Conservation (phyloP, 1,139 yeast species). For the Sugiyamaella novakii region DNA sequence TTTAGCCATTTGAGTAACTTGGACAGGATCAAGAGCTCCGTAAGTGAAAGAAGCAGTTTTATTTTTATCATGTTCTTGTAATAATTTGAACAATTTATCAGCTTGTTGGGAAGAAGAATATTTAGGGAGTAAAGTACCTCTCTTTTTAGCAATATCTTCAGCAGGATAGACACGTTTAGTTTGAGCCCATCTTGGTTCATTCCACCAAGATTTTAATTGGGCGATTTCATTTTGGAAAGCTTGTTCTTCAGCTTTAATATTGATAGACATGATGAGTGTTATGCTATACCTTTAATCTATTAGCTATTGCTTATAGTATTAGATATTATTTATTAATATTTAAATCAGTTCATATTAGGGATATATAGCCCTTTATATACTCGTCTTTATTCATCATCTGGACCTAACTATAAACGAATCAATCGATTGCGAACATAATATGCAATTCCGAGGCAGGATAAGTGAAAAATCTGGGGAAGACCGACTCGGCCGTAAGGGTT, state of each 20-base stretch:
- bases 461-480: slow-evolving; percentile 21
- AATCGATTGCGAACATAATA: not conserved
- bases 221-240: slow-evolving; percentile 69
- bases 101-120: slow-evolving; percentile 85
- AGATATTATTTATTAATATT: not conserved
- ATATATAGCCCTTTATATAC: slow-evolving; percentile 3
- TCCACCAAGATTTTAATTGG: slow-evolving; percentile 87
- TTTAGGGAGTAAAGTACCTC: slow-evolving; percentile 68
- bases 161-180: slow-evolving; percentile 89
- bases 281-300: too few relatives aligned
- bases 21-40: slow-evolving; percentile 97
- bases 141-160: slow-evolving; percentile 85
- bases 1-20: slow-evolving; percentile 94
- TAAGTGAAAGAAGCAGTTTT: slow-evolving; percentile 85
- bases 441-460: slow-evolving; percentile 16
- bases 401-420: too few relatives aligned
- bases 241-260: slow-evolving; percentile 51
- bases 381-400: too few relatives aligned
- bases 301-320: not conserved
- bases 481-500: slow-evolving; percentile 18
- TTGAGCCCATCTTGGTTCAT: slow-evolving; percentile 84
- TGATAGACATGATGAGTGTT: slow-evolving; percentile 8
- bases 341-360: slow-evolving; percentile 4
- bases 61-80: slow-evolving; percentile 70
- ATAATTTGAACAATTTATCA: slow-evolving; percentile 70